These are phyloP conservation scores for Paramecium pentaurelia DNA, from an alignment of 73 alveolate species.

Conservation along the genomic window DNA sequence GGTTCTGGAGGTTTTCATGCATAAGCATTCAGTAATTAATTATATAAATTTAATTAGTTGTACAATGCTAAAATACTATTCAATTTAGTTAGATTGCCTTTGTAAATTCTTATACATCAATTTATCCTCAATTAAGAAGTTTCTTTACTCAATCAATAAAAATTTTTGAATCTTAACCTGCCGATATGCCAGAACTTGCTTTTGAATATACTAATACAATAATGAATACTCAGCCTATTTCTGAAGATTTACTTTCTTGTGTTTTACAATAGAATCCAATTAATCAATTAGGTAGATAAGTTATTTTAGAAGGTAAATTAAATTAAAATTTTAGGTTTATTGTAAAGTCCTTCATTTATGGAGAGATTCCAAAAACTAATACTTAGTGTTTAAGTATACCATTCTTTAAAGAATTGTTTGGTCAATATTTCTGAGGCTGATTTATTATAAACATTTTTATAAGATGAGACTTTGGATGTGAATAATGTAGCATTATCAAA, in stretches of 20 bases:
- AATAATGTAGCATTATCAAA: slow-evolving; percentile 41
- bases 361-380: slow-evolving; percentile 37
- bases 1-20: slow-evolving; percentile 49
- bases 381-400: not conserved
- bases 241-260: not conserved
- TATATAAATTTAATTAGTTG: not conserved
- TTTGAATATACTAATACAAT: slow-evolving; percentile 32
- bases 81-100: not conserved
- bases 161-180: not conserved
- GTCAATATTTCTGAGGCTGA: slow-evolving; percentile 9
- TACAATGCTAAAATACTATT: not conserved
- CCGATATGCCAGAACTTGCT: not conserved
- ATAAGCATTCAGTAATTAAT: not conserved
- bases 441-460: not conserved
- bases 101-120: not conserved
- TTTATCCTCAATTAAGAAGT: not conserved
- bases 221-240: not conserved
- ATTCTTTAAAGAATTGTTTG: slow-evolving; percentile 40
- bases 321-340: not conserved
- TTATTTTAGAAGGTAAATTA: not conserved
- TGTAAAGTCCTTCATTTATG: slow-evolving; percentile 28
- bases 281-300: not conserved
- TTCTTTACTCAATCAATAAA: not conserved
- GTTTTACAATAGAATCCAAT: not conserved
- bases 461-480: slow-evolving; percentile 38